phyloP scores from a whole-genome alignment of 2,329 filamentous ascomycete genomes.

The Huntiella omanensis region DNA sequence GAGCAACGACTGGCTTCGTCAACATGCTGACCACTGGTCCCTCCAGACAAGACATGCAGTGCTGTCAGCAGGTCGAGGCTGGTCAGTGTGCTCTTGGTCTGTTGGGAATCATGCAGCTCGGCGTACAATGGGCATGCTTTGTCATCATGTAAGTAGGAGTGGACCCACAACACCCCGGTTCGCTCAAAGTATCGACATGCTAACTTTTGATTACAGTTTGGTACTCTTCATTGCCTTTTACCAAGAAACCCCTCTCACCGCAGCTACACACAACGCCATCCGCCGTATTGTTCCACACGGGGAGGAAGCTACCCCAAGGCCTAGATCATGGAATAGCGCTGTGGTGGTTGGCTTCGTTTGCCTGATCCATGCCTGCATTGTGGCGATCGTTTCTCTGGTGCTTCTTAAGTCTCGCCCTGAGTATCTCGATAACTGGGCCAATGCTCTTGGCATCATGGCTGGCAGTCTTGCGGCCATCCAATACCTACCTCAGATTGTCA shows the following conservation, averaged over 20 bases:
- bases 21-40: slow-evolving; percentile 82
- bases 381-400: slow-evolving; percentile 48
- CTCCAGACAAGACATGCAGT: slow-evolving; percentile 65
- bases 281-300: too few species aligned
- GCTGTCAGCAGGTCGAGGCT: slow-evolving; percentile 63
- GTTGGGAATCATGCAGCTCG: slow-evolving; percentile 78
- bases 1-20: slow-evolving; percentile 70
- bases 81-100: slow-evolving; percentile 74
- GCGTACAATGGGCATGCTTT: slow-evolving; percentile 82
- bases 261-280: too few species aligned
- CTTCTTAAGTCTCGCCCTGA: slow-evolving; percentile 44
- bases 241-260: slow-evolving; percentile 36
- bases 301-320: too few species aligned
- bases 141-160: slow-evolving; percentile 54
- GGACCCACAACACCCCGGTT: not conserved
- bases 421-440: slow-evolving; percentile 61
- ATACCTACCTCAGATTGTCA: slow-evolving; percentile 90
- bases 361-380: slow-evolving; percentile 54
- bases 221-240: slow-evolving; percentile 92
- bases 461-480: slow-evolving; percentile 68
- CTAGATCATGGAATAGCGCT: slow-evolving; percentile 48
- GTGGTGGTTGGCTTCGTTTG: slow-evolving; percentile 54
- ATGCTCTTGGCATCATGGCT: slow-evolving; percentile 63
- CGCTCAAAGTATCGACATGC: not conserved
- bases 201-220: slow-evolving; percentile 36